A percentile compares a stretch with the other conserved stretches of the same genome.
Evolutionary conservation across 495 filamentous ascomycete species (phyloP).

Genomic region (Penicillium cosmopolitanum): DNA sequence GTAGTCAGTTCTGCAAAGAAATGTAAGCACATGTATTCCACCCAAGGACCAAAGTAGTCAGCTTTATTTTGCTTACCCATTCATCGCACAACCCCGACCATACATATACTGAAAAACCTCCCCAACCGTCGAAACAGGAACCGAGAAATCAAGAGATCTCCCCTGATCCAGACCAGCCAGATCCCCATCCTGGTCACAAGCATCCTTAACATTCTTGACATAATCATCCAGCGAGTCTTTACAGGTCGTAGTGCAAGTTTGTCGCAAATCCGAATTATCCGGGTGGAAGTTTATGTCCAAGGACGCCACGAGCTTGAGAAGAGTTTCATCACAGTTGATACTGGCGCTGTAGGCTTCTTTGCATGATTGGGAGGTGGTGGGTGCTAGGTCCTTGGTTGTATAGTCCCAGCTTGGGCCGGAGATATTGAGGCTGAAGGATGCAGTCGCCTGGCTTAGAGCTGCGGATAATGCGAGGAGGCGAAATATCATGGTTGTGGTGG

Average conservation of each 20-base stretch:
- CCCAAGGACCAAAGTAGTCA: constrained; percentile 1
- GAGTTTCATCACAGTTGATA: constrained; percentile 33
- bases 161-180: constrained; percentile 23
- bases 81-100: constrained; percentile 30
- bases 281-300: constrained; percentile 29
- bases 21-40: constrained; percentile 8
- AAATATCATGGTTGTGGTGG: constrained; percentile 12
- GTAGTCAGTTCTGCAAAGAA: constrained; percentile 24
- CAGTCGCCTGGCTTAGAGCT: constrained; percentile 21
- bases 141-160: constrained; percentile 15
- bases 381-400: constrained; percentile 30
- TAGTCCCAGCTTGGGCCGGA: constrained; percentile 31
- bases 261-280: constrained; percentile 24
- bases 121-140: constrained; percentile 29
- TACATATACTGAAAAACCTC: constrained; percentile 36
- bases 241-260: constrained; percentile 33
- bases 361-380: constrained; percentile 33
- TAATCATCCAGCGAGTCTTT: constrained; percentile 31
- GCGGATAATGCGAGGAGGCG: constrained; percentile 21
- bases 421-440: constrained; percentile 32
- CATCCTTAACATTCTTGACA: constrained; percentile 30
- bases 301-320: constrained; percentile 31
- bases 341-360: constrained; percentile 37
- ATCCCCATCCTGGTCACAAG: constrained; percentile 29
- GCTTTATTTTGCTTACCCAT: constrained; percentile 17